Conservation (phyloP, 2,329 filamentous ascomycete genomes). For the Pseudogymnoascus sp. region DNA sequence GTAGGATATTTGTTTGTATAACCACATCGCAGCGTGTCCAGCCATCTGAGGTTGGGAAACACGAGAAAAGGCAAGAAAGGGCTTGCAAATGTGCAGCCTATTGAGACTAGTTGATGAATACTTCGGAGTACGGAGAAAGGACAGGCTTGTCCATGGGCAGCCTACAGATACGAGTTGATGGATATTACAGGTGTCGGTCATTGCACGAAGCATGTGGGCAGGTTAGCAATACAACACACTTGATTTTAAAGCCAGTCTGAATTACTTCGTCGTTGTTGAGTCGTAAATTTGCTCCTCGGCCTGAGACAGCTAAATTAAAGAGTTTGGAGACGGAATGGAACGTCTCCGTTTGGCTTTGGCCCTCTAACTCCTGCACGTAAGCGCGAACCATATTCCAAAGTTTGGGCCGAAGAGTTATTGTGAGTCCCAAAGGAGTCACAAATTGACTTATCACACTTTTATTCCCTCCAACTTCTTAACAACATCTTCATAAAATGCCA, state of each 20-base stretch:
- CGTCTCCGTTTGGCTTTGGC: background rate
- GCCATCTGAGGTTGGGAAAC: background rate
- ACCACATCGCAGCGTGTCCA: background rate
- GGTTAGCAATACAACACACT: background rate
- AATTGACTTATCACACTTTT: slow-evolving; percentile 15
- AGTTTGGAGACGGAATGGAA: background rate
- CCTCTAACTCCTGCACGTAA: background rate
- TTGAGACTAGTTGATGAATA: background rate
- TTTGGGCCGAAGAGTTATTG: background rate
- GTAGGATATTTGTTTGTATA: slow-evolving; percentile 5
- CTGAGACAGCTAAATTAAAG: background rate
- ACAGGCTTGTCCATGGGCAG: background rate
- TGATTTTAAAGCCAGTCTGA: background rate
- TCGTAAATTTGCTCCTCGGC: background rate
- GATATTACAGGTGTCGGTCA: background rate
- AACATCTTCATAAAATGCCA: slow-evolving; percentile 38
- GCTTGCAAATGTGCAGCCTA: background rate
- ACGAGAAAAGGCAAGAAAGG: too few relatives aligned
- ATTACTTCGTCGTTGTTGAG: background rate
- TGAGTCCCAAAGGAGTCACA: background rate
- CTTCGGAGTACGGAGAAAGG: background rate
- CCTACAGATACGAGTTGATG: background rate
- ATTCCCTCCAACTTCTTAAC: slow-evolving; percentile 35
- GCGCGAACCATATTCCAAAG: background rate
- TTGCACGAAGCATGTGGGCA: background rate